Evolutionary conservation across 2,329 filamentous ascomycete species (phyloP), one percentile per base, ranked within the genome.

Genomic region (Trichoderma brevicompactum): DNA sequence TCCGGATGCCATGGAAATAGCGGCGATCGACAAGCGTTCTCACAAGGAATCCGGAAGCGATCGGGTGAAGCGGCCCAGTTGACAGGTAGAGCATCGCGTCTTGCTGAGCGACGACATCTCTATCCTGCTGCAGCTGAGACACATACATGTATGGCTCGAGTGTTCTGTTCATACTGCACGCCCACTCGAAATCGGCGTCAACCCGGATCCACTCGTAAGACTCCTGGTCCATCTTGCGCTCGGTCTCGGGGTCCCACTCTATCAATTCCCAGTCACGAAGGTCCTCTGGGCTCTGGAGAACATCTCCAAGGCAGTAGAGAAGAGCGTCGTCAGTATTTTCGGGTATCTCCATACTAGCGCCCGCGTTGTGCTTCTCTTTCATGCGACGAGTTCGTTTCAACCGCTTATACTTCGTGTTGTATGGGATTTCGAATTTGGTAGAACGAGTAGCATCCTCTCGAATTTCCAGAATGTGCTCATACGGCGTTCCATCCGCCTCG

Each of bases 151-250:
- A 98, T 5, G 92, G 87, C 52, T 92, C 92, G 84, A 97, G 92
- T 68, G 89, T 89, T 10, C 85, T 82, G 67, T 90, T 89, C 77
- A 96, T 91, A 70, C 89, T 89, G 77, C 91, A 95, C 65, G 97
- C 89, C 95, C 95, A 99, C 76, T 99, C 95, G 70, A 98, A 98
- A 77, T 99, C 96, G 15, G 94, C 94, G 76, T 99, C 95, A 79
- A 98, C 91, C 19, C 95, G 90, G 71, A 99, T 96, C 95, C 96
- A 99, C 76, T 99, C 95, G 73, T 97, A 99, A 0, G 92, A 96
- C 75, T 99, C 95, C 69, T 93, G 88, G 65, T 95, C 92, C 94
- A 99, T 98, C 72, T 88, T 89, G 41, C 90, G 85, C 77, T 98
- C 94, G 15, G 94, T 92, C 64, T 96, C 92, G 66, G 90, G 86